phyloP scores from a whole-genome alignment of 2,329 filamentous ascomycete genomes.

The Pseudopithomyces chartarum region DNA sequence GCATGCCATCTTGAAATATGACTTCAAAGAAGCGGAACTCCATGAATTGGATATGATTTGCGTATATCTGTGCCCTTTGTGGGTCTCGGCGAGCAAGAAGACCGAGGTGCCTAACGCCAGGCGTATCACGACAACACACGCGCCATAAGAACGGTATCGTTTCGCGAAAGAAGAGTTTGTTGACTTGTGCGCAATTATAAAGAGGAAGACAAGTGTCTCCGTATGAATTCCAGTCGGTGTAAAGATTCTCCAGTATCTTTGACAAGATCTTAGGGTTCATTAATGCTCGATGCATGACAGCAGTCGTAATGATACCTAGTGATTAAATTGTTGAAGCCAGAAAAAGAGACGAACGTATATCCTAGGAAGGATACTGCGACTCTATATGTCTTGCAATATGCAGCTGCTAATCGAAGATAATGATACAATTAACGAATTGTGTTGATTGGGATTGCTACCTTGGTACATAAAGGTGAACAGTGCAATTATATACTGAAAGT shows the following conservation, averaged over 20 bases:
- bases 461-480: too few relatives aligned
- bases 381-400: too few relatives aligned
- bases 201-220: background rate
- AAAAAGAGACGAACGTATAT: background rate
- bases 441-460: too few relatives aligned
- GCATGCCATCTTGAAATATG: background rate
- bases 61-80: background rate
- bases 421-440: too few relatives aligned
- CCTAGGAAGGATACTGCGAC: too few relatives aligned
- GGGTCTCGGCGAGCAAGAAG: background rate
- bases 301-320: background rate
- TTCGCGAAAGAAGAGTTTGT: constrained; percentile 4
- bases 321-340: background rate
- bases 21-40: background rate
- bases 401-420: too few relatives aligned
- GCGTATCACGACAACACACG: background rate
- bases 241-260: background rate
- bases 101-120: background rate
- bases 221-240: background rate
- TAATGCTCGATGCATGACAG: constrained; percentile 5
- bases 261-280: background rate
- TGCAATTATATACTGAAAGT: too few relatives aligned
- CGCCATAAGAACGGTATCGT: constrained; percentile 3
- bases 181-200: constrained; percentile 1
- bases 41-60: background rate